Base-by-base conservation (phyloP, 345 rosid genomes). In the Fremontodendron californicum region DNA sequence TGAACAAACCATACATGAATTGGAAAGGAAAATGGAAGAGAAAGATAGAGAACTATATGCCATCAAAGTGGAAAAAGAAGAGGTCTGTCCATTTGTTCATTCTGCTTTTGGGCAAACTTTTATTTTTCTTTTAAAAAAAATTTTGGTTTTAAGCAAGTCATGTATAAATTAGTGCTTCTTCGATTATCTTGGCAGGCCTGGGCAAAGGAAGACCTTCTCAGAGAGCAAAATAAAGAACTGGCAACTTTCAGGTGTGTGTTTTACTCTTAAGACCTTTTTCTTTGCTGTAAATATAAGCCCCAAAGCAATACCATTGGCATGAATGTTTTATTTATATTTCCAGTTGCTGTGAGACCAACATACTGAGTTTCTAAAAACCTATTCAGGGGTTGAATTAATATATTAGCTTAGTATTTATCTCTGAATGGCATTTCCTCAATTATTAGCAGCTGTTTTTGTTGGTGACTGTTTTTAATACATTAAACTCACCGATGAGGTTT, bases 11-110 rank as follows among this genome's bases (percentile, higher is more conserved):
- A 86, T 91, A 64, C 88, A 45, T 73, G 95, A 92, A 19, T 80
- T 90, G 81, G 95, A 92, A 85, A 91, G 94, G 82, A 89, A 85
- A 84, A 77, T 93, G 75, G 99, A 92, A 77, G 97, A 91, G 78
- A 93, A 87, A 81, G 98, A 91, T 29, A 87, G 92, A 78, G 98
- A 93, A 83, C 86, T 96, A 4, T 90, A 88, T 86, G 91, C 92
- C 19, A 84, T 90, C 73, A 96, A 90, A 82, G 82, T 89, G 65
- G 99, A 92, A 80, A 96, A 85, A 13, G 97, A 96, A 88, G 92
- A 91, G 85, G 99, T 94, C 54, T 71, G 91, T 86, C 78, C 39
- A 52, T 73, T 55, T 74, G 33, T 49, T 63, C 61, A 0, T 12
- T 65, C 35, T 60, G 16, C 31, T 62, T 62, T 66, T 46, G 29